Evolutionary conservation across 108 stramenopile species (phyloP).

Genomic region (Thalassiosira profunda): DNA sequence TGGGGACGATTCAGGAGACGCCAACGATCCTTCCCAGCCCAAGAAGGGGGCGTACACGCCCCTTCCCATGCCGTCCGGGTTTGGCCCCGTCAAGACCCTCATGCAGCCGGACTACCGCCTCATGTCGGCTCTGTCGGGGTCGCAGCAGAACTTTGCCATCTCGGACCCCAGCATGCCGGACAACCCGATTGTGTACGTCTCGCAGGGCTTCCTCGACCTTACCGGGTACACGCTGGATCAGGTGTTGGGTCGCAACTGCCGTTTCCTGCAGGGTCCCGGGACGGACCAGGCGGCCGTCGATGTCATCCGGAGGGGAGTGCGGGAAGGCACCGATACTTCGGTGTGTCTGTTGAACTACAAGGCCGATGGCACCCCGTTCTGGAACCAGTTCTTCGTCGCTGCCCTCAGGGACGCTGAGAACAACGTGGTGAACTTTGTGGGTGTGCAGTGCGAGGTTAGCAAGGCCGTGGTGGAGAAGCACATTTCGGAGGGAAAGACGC

Average conservation of each 20-base stretch:
- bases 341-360: constrained; percentile 94
- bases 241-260: constrained; percentile 96
- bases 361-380: constrained; percentile 96
- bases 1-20: constrained; percentile 41
- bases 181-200: constrained; percentile 96
- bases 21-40: constrained; percentile 24
- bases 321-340: constrained; percentile 87
- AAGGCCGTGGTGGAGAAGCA: constrained; percentile 93
- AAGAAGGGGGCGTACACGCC: constrained; percentile 80
- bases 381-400: constrained; percentile 98
- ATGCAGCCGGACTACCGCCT: constrained; percentile 93
- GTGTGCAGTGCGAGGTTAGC: constrained; percentile 95
- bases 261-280: constrained; percentile 97
- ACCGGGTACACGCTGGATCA: constrained; percentile 97
- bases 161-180: constrained; percentile 96
- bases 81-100: constrained; percentile 93
- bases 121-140: constrained; percentile 84
- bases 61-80: constrained; percentile 88
- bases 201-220: constrained; percentile 92
- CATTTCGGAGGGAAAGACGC: constrained; percentile 70
- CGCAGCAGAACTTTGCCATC: constrained; percentile 98
- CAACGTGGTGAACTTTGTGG: constrained; percentile 97
- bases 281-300: constrained; percentile 90
- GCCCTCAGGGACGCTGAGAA: constrained; percentile 94
- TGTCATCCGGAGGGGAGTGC: constrained; percentile 87